These are phyloP conservation scores for Cantharellus cinnabarinus DNA, from an alignment of 768 basidiomycete genomes.

Conservation along the genomic window DNA sequence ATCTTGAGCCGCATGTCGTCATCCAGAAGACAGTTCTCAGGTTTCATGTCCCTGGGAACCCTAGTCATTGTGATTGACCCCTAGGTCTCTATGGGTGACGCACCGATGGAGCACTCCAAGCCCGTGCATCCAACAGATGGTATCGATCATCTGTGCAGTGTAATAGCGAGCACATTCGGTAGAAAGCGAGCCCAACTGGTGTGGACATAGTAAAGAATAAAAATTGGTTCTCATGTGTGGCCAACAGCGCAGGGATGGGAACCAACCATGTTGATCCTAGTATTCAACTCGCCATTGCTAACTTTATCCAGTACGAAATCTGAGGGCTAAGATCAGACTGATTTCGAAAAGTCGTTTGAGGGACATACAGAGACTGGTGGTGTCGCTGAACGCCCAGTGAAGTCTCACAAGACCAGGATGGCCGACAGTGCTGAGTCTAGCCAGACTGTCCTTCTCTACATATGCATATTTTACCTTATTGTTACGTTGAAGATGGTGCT, in stretches of 20 bases:
- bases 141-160: slow-evolving; percentile 74
- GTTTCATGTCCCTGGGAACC: slow-evolving; percentile 36
- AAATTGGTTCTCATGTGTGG: background rate
- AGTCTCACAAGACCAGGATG: slow-evolving; percentile 71
- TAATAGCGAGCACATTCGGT: slow-evolving; percentile 61
- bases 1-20: slow-evolving; percentile 71
- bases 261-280: slow-evolving; percentile 18
- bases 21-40: slow-evolving; percentile 82
- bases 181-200: slow-evolving; percentile 63
- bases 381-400: slow-evolving; percentile 72
- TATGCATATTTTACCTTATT: slow-evolving; percentile 60
- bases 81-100: background rate
- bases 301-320: slow-evolving; percentile 26
- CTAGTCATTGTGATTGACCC: background rate
- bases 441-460: slow-evolving; percentile 60
- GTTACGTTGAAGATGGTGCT: slow-evolving; percentile 59
- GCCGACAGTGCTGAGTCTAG: slow-evolving; percentile 31
- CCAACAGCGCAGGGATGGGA: background rate
- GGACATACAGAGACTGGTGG: slow-evolving; percentile 58
- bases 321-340: slow-evolving; percentile 4
- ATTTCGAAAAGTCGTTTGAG: background rate
- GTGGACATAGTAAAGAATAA: background rate
- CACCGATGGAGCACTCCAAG: slow-evolving; percentile 73
- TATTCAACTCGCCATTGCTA: slow-evolving; percentile 22
- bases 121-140: slow-evolving; percentile 76